phyloP scores from a whole-genome alignment of 2,329 filamentous ascomycete genomes.

The Aspergillus glaucus region DNA sequence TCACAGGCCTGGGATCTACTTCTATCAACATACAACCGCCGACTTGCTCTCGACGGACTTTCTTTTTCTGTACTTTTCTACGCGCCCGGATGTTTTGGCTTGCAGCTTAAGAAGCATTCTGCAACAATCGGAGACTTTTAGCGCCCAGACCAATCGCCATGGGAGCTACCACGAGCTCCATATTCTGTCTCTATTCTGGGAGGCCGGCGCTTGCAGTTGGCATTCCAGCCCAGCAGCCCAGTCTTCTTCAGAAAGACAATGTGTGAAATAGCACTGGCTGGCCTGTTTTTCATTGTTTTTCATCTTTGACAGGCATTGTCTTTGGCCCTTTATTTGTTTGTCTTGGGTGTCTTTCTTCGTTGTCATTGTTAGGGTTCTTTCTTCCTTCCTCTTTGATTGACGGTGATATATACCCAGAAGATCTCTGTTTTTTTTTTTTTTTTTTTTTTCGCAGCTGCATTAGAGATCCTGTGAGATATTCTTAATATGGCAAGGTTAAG shows the following conservation, averaged over 20 bases:
- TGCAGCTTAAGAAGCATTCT: neutral
- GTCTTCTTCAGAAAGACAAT: constrained; percentile 15
- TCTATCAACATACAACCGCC: constrained; percentile 1
- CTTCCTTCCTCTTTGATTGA: neutral
- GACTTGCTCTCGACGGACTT: neutral
- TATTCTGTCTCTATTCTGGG: constrained; percentile 19
- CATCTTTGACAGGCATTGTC: neutral
- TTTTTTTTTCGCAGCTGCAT: neutral
- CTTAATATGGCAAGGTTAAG: constrained; percentile 13
- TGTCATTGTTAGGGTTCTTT: neutral
- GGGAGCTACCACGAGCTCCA: constrained; percentile 17
- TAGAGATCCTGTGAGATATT: neutral
- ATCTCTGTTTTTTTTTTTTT: neutral
- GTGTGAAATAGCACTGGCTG: constrained; percentile 7
- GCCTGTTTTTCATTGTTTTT: constrained; percentile 1
- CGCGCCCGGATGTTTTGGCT: constrained; percentile 5
- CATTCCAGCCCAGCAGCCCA: constrained; percentile 7
- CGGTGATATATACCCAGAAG: neutral
- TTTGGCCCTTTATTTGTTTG: constrained; percentile 2
- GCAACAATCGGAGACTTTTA: neutral
- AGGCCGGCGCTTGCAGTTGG: constrained; percentile 23
- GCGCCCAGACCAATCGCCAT: constrained; percentile 9
- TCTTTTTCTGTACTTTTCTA: neutral
- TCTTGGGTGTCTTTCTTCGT: constrained; percentile 1
- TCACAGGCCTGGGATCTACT: constrained; percentile 17